Conservation (phyloP, 805 yeast genomes). For the Saccharomycopsis capsularis region DNA sequence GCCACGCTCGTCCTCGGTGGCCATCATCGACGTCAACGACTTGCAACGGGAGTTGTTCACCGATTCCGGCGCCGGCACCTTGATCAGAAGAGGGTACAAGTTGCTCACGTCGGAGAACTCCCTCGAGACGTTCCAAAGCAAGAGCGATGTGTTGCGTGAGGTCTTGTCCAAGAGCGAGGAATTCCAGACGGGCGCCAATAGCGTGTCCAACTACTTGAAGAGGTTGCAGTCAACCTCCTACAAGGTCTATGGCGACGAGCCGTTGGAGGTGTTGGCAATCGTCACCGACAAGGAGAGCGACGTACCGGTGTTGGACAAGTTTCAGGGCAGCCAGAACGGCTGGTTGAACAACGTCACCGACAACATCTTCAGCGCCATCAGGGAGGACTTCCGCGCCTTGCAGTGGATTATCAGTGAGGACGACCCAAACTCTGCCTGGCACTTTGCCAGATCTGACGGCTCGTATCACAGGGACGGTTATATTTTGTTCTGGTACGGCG, state of each 20-base stretch:
- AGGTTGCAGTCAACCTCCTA: slow-evolving; percentile 41
- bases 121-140: slow-evolving; percentile 51
- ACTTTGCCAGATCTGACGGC: slow-evolving; percentile 88
- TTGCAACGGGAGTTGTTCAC: slow-evolving; percentile 96
- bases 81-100: slow-evolving; percentile 95
- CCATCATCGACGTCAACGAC: slow-evolving; percentile 91
- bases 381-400: slow-evolving; percentile 62
- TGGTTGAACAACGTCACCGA: slow-evolving; percentile 98
- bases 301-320: slow-evolving; percentile 73
- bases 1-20: slow-evolving; percentile 96
- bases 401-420: slow-evolving; percentile 90
- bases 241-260: slow-evolving; percentile 89
- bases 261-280: slow-evolving; percentile 87
- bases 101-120: slow-evolving; percentile 59
- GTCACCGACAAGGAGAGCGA: slow-evolving; percentile 43
- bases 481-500: slow-evolving; percentile 92
- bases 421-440: slow-evolving; percentile 87
- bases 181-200: slow-evolving; percentile 47
- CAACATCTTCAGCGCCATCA: slow-evolving; percentile 78
- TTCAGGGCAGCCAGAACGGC: slow-evolving; percentile 80
- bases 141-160: slow-evolving; percentile 63
- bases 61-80: slow-evolving; percentile 98
- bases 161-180: slow-evolving; percentile 75
- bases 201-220: slow-evolving; percentile 78
- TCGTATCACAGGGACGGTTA: slow-evolving; percentile 85